Conservation (phyloP, 257 asterid genomes). For the Salvia miltiorrhiza region DNA sequence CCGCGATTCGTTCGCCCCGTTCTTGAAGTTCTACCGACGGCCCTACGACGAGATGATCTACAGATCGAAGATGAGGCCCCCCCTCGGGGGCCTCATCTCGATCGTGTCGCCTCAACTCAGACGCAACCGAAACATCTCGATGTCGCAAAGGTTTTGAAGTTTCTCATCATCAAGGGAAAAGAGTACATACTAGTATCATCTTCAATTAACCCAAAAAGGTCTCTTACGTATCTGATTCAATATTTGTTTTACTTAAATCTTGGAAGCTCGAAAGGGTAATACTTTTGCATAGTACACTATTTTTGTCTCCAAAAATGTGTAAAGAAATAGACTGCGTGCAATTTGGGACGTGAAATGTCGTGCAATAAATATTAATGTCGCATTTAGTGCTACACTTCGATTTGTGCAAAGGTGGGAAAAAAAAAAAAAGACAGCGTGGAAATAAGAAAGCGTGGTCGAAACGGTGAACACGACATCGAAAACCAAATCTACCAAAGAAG, state of each 20-base stretch:
- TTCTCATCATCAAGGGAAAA: not conserved
- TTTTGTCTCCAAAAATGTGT: conserved; percentile 26
- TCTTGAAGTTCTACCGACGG: conserved; percentile 64
- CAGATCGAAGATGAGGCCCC: conserved; percentile 88
- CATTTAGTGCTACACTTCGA: conserved; percentile 52
- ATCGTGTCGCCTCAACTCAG: conserved; percentile 69
- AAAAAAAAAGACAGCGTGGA: conserved; percentile 38
- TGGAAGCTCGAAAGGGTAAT: conserved; percentile 27
- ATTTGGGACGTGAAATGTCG: conserved; percentile 65
- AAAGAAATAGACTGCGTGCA: conserved; percentile 58
- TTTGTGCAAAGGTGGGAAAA: conserved; percentile 23
- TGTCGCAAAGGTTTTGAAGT: conserved; percentile 78
- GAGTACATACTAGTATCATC: conserved; percentile 34
- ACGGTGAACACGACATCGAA: conserved; percentile 57
- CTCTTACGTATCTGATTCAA: conserved; percentile 33
- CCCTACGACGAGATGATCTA: conserved; percentile 94
- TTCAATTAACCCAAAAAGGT: conserved; percentile 20
- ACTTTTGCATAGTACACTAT: conserved; percentile 28
- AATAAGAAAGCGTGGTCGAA: conserved; percentile 73
- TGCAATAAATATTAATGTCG: conserved; percentile 41
- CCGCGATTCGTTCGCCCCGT: conserved; percentile 56
- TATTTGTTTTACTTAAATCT: conserved; percentile 18
- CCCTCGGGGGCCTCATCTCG: conserved; percentile 80
- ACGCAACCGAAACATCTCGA: conserved; percentile 61
- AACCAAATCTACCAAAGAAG: conserved; percentile 26